phyloP scores from a whole-genome alignment of 805 yeast genomes.

The Jamesozyma lodderae region DNA sequence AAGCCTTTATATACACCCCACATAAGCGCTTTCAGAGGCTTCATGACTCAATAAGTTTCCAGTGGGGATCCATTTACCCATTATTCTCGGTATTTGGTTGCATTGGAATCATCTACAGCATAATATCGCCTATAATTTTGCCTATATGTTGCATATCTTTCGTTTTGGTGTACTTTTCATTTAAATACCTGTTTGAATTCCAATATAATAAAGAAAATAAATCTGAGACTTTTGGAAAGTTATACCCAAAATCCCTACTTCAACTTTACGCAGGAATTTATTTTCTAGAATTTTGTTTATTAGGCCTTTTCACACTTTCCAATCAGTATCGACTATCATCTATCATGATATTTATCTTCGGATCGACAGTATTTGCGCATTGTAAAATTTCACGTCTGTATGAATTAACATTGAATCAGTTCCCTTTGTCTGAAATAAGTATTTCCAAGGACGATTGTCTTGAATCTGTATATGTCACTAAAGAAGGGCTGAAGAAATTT shows the following conservation, averaged over 20 bases:
- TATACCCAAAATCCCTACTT: slow-evolving; percentile 65
- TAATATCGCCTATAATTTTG: slow-evolving; percentile 71
- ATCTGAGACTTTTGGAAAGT: slow-evolving; percentile 59
- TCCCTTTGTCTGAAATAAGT: too few relatives aligned
- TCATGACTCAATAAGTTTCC: slow-evolving; percentile 37
- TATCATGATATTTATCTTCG: slow-evolving; percentile 42
- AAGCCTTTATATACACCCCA: slow-evolving; percentile 48
- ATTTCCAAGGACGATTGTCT: not conserved
- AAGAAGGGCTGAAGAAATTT: not conserved
- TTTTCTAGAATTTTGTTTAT: slow-evolving; percentile 66
- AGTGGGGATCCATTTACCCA: slow-evolving; percentile 78
- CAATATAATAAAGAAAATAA: slow-evolving; percentile 43
- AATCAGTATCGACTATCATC: slow-evolving; percentile 37
- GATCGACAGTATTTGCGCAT: slow-evolving; percentile 52
- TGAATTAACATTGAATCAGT: slow-evolving; percentile 10
- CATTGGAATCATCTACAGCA: slow-evolving; percentile 68
- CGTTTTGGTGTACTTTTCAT: slow-evolving; percentile 49
- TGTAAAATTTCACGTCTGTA: slow-evolving; percentile 33
- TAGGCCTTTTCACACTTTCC: slow-evolving; percentile 66
- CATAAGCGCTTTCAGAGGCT: slow-evolving; percentile 42
- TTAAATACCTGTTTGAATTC: slow-evolving; percentile 57
- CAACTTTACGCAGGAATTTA: slow-evolving; percentile 77
- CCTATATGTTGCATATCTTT: slow-evolving; percentile 52
- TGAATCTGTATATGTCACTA: not conserved
- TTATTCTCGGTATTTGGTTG: slow-evolving; percentile 68